These are phyloP conservation scores for Hansenula sp. DNA, from an alignment of 1,139 yeast species.

Conservation along the genomic window DNA sequence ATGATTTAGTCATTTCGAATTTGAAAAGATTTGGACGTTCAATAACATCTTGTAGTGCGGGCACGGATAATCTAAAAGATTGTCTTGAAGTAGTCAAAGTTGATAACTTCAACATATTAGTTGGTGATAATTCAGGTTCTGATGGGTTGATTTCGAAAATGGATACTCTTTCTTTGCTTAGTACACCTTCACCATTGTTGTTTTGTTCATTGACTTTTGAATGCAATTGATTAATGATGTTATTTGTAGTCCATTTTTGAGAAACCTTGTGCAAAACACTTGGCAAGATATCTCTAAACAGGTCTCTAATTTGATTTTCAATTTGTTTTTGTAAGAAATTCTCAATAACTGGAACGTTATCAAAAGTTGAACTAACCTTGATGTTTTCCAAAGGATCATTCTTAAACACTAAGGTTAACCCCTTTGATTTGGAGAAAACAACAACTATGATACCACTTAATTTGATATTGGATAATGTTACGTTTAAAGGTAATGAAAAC, in stretches of 20 bases:
- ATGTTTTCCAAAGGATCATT: slow-evolving; percentile 86
- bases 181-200: slow-evolving; percentile 7
- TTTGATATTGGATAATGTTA: slow-evolving; percentile 68
- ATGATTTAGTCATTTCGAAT: slow-evolving; percentile 20
- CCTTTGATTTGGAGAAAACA: slow-evolving; percentile 78
- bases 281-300: slow-evolving; percentile 83
- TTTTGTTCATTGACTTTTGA: slow-evolving; percentile 30
- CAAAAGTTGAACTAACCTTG: slow-evolving; percentile 80
- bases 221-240: slow-evolving; percentile 35
- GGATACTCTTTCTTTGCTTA: slow-evolving; percentile 25
- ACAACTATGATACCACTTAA: slow-evolving; percentile 80
- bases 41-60: slow-evolving; percentile 29
- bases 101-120: slow-evolving; percentile 66
- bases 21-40: slow-evolving; percentile 34
- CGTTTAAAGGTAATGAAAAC: slow-evolving; percentile 74
- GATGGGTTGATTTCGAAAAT: slow-evolving; percentile 51
- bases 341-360: slow-evolving; percentile 79
- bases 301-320: slow-evolving; percentile 72
- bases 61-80: slow-evolving; percentile 42
- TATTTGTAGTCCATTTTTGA: slow-evolving; percentile 60
- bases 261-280: slow-evolving; percentile 75
- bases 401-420: slow-evolving; percentile 80
- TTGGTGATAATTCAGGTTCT: slow-evolving; percentile 56
- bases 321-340: slow-evolving; percentile 77
- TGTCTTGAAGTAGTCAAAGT: slow-evolving; percentile 76